Conservation (phyloP, 192 early-diverging fungal genomes). For the Linnemannia zychae region DNA sequence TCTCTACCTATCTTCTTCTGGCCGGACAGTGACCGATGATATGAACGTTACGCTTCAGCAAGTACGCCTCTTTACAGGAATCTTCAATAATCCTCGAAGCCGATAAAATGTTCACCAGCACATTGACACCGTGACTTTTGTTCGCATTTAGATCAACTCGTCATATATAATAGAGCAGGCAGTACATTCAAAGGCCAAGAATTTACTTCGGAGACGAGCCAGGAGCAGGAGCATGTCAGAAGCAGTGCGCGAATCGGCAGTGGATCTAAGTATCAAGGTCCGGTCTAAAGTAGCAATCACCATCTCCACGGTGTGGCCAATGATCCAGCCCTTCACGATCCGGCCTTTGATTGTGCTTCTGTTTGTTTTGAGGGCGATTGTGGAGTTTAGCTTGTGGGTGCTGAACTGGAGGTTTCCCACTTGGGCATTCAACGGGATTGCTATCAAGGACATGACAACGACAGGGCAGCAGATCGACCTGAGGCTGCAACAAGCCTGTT, state of each 20-base stretch:
- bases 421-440: slow-evolving; percentile 71
- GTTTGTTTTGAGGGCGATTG: slow-evolving; percentile 65
- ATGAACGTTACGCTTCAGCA: slow-evolving; percentile 66
- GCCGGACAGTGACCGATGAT: slow-evolving; percentile 48
- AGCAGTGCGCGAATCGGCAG: slow-evolving; percentile 55
- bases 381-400: slow-evolving; percentile 68
- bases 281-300: slow-evolving; percentile 40
- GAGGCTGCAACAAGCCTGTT: slow-evolving; percentile 85
- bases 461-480: slow-evolving; percentile 90
- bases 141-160: slow-evolving; percentile 69
- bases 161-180: slow-evolving; percentile 70
- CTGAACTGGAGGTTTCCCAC: slow-evolving; percentile 73
- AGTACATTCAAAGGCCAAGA: slow-evolving; percentile 49
- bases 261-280: slow-evolving; percentile 53
- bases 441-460: slow-evolving; percentile 79
- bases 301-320: slow-evolving; percentile 30
- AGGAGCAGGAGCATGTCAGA: slow-evolving; percentile 58
- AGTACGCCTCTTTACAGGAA: slow-evolving; percentile 47
- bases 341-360: slow-evolving; percentile 54
- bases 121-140: neutral
- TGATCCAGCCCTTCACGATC: slow-evolving; percentile 59
- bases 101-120: neutral
- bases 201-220: slow-evolving; percentile 43
- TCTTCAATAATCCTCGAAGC: neutral
- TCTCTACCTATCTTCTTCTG: slow-evolving; percentile 33